Evolutionary conservation across 2,329 filamentous ascomycete genomes (phyloP), one percentile per base, ranked within the genome.

Genomic region (Endoconidiophora polonica): DNA sequence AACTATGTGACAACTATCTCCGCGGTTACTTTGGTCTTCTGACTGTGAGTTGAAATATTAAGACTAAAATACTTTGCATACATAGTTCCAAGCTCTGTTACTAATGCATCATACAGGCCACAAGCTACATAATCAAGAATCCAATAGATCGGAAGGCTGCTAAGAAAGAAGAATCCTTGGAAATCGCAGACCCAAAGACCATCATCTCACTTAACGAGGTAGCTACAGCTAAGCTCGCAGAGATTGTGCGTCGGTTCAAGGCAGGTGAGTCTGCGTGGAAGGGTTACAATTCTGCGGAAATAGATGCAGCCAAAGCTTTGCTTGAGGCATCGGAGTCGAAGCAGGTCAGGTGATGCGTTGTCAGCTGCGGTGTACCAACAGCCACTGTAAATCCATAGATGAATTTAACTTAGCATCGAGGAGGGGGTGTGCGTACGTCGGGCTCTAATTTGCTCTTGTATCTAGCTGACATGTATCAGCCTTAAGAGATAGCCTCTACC

Each of bases 1-100:
- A 98, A 66, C 74, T 98, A 48, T 96, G 91, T 60, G 85, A 95
- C 58, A 80, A 87, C 61, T 96, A 95, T 62, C 65, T 96, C 54
- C 79, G 91, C 54, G 91, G 88, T 1, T 94, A 87, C 63, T 96
- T 94, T 64, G 91, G 91, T 5, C 68, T 98, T 53, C 91, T 90
- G 62, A 63, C 88, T 64, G 81, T 87, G 65, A 59, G 74, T 59
- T 22, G 3, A 18, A 41, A 22, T 3, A 36, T 18, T 6, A 6
- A 26, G 4, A 10, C 42, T 37, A 6, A 10, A 6, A 9, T 22
- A 22, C 9, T 48, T 37, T 2, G 14, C 23, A 22, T 36, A 18
- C 29, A 22, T 2, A 5, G 14, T 4, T 12, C 29, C 39, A 36
- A 24, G 29, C 49, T 46, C 37, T 37, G 53, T 57, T 18, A 24